Percentiles rank a stretch among this genome's conserved stretches.
Evolutionary conservation across 192 early-diverging fungal genomes (phyloP).

Genomic region (Pecoramyces ruminantium): DNA sequence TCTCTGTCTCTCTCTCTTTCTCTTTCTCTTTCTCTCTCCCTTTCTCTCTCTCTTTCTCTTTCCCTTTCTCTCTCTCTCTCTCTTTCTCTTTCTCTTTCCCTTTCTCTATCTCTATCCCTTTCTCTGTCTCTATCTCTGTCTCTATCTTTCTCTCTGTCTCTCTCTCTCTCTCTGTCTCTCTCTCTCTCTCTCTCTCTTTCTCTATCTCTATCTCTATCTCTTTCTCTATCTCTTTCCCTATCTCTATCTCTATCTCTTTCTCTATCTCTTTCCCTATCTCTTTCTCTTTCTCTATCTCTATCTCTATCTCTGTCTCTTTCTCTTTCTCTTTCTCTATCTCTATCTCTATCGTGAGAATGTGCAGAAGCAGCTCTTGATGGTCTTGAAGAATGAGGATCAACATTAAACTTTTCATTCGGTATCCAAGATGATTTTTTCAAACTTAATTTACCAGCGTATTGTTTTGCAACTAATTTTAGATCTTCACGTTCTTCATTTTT

Average conservation of each 20-base stretch:
- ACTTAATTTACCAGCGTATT: constrained; percentile 23
- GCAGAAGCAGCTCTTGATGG: not conserved
- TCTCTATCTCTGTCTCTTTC: not conserved
- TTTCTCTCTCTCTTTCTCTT: no score
- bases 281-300: not conserved
- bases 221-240: not conserved
- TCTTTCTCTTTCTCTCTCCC: no score
- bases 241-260: not conserved
- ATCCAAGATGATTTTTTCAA: not conserved
- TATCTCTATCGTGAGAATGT: not conserved
- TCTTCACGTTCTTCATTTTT: constrained; percentile 41
- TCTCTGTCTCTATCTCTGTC: not conserved
- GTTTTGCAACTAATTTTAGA: constrained; percentile 47
- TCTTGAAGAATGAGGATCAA: not conserved
- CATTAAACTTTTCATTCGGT: not conserved
- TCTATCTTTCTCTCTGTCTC: not conserved
- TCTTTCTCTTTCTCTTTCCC: no score
- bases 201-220: not conserved
- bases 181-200: not conserved
- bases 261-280: not conserved
- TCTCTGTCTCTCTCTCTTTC: no score
- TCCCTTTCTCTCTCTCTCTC: no score
- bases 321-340: not conserved
- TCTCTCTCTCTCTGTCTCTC: not conserved
- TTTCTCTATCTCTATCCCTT: no score